phyloP scores from a whole-genome alignment of 345 rosid species.

The Euclidium syriacum region DNA sequence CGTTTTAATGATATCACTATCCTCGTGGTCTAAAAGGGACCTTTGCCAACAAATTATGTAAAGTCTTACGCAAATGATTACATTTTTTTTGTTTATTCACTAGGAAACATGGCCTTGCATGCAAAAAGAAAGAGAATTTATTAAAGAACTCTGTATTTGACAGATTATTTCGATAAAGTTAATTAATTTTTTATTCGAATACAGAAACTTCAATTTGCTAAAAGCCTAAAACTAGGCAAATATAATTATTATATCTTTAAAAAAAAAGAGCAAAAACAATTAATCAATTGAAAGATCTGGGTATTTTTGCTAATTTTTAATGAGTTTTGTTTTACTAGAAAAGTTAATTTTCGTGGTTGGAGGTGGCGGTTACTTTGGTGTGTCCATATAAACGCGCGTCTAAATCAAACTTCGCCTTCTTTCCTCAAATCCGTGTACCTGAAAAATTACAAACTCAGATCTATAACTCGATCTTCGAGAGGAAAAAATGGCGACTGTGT shows the following conservation, averaged over 20 bases:
- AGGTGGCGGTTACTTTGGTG: slow-evolving; percentile 43
- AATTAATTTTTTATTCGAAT: not conserved
- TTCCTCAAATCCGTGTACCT: not conserved
- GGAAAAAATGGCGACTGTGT: slow-evolving; percentile 58
- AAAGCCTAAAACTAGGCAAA: not conserved
- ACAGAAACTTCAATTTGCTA: too few relatives aligned
- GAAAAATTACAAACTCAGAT: slow-evolving; percentile 27
- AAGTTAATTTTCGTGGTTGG: slow-evolving; percentile 25
- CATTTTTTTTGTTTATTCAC: too few relatives aligned
- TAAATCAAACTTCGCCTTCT: slow-evolving; percentile 12
- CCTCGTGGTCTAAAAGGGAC: not conserved
- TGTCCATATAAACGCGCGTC: slow-evolving; percentile 18
- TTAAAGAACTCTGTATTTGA: not conserved
- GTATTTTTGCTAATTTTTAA: not conserved
- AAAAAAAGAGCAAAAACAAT: not conserved
- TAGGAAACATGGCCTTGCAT: too few relatives aligned
- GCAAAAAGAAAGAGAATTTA: not conserved
- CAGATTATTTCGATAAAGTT: not conserved
- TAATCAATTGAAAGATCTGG: not conserved
- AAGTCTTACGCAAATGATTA: not conserved
- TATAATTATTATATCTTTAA: not conserved
- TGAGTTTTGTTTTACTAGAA: not conserved
- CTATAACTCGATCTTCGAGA: slow-evolving; percentile 3
- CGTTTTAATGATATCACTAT: too few relatives aligned
- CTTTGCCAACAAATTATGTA: not conserved